Evolutionary conservation across 2,329 filamentous ascomycete genomes (phyloP), one percentile per base, ranked within the genome.

Genomic region (Coniochaeta sp.): DNA sequence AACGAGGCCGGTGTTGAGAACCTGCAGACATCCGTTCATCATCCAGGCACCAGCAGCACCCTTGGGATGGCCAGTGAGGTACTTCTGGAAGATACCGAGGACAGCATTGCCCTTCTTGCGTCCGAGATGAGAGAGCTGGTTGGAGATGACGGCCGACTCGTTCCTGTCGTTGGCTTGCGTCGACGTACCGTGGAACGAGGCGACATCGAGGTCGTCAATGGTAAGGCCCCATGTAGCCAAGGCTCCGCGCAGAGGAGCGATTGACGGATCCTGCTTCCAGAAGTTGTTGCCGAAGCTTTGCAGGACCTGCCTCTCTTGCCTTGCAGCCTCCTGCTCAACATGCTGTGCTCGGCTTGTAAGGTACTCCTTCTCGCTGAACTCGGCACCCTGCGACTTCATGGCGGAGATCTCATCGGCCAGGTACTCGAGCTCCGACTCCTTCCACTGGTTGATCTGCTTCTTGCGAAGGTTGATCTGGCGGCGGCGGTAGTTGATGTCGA

Each of bases 151-250:
- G 51, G 91, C 91, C 16, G 94, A 97, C 71, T 99, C 94, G 72
- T 99, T 99, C 85, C 97, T 97, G 78, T 99, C 94, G 71, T 99
- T 99, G 61, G 94, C 94, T 67, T 95, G 91, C 58, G 94, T 99
- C 1, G 94, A 97, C 35, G 94, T 99, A 64, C 94, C 94, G 76
- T 99, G 94, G 89, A 97, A 97, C 13, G 94, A 97, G 14, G 94
- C 92, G 57, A 99, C 91, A 61, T 80, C 87, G 31, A 99, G 83
- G 63, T 99, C 94, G 65, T 99, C 94, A 58, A 99, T 89, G 12
- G 94, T 97, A 52, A 99, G 86, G 67, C 92, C 94, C 94, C 94
- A 99, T 12, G 92, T 97, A 48, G 94, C 95, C 57, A 99, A 82
- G 53, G 94, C 91, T 72, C 94, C 94, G 68, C 94, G 91, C 40